Evolutionary conservation across 345 rosid species (phyloP), one percentile per base, ranked within the genome.

Genomic region (Arabidopsis arenosa): DNA sequence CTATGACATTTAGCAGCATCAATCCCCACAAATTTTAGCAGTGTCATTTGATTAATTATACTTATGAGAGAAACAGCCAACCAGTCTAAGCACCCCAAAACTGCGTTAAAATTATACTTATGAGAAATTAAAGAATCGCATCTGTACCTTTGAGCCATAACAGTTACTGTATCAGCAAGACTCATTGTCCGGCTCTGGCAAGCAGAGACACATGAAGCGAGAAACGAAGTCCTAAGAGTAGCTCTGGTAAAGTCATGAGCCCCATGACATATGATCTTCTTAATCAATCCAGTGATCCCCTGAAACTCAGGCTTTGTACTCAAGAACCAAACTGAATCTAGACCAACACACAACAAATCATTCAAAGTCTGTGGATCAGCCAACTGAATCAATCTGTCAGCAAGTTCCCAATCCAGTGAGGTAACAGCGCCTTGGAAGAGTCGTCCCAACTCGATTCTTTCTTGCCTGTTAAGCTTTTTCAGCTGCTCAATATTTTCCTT

Each of bases 171-270:
- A 80, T 93, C 98, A 40, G 89, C 89, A 48, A 93, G 92, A 76
- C 94, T 88, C 97, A 91, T 86, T 1, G 91, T 88, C 74, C 87
- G 84, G 80, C 96, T 89, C 83, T 88, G 97, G 82, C 97, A 93
- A 30, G 98, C 97, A 30, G 97, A 93, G 80, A 93, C 97, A 66
- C 97, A 93, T 6, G 98, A 87, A 65, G 98, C 98, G n/a, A 93
- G 87, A 86, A 93, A 93, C 0, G 97, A 93, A 76, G 98, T 90
- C 80, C 98, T 85, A 49, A 91, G 91, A 61, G 96, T 88, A 66
- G 97, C 97, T 90, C 98, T 86, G 1, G 97, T 89, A 73, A 89
- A 93, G 80, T 93, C 97, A 82, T 88, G 85, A 80, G 97, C 96
- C 78, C 98, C 98, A 73, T 82, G 85, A 21, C 79, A 75, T 63